Evolutionary conservation across 2,329 filamentous ascomycete genomes (phyloP), one percentile per base, ranked within the genome.

Genomic region (Ascosphaera aggregata): DNA sequence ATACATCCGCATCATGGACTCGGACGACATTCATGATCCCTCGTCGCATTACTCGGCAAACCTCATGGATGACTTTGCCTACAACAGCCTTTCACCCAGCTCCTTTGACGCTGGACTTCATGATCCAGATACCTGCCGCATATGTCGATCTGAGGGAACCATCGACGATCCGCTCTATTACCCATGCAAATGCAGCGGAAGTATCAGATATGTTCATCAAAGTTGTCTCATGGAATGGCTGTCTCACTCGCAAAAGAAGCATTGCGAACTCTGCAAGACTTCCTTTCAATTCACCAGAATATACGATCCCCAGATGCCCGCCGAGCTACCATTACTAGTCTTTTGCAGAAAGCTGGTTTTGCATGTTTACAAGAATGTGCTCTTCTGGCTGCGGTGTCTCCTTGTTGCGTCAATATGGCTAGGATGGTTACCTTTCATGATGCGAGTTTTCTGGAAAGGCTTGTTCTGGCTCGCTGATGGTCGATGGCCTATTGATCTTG

Each of bases 231-330:
- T 98, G 78, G 85, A 95, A 59, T 98, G 89, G 89, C 67, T 98
- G 17, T 86, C 84, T 38, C 91, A 98, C 58, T 95, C 89, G 1
- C 85, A 98, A 56, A 98, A 98, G 70, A 95, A 95, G 58, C 80
- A 98, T 64, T 98, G 91, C 66, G 89, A 98, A 63, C 74, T 98
- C 27, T 98, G 89, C 73, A 98, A 98, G 63, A 98, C 89, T 2
- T 76, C 85, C 0, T 98, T 95, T 54, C 80, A 84, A 43, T 98
- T 98, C 63, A 98, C 89, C 39, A 98, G 98, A 59, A 71, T 98
- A 31, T 98, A 98, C 62, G 76, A 85, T 44, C 82, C 84, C 3
- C 71, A 85, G 52, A 98, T 98, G 89, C 91, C 89, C 1, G 70
- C 72, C 44, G 73, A 71, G 9, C 67, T 98, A 11, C 89, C 91